Evolutionary conservation across 139 green algal genomes (phyloP).

Genomic region (Trebouxia sp.): DNA sequence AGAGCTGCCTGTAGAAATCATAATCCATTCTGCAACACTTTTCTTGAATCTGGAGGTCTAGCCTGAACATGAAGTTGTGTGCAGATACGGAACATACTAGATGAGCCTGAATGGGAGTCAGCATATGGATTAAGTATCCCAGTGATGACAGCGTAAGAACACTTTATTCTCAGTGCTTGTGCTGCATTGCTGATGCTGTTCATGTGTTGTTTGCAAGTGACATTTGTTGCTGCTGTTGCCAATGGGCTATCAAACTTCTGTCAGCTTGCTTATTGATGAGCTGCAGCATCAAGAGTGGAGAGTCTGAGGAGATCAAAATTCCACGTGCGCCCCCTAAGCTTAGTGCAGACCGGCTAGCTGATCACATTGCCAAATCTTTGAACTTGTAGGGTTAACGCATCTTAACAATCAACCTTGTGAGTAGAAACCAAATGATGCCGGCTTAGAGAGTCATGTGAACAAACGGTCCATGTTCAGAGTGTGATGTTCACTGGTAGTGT

Average conservation of each 20-base stretch:
- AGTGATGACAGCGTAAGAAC: conserved; percentile 21
- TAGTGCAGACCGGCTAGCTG: conserved; percentile 41
- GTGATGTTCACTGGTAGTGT: too few species aligned
- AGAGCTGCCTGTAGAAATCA: too few species aligned
- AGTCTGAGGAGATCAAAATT: conserved; percentile 34
- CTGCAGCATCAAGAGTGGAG: background rate
- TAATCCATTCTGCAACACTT: too few species aligned
- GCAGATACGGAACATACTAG: conserved; percentile 45
- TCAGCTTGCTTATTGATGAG: background rate
- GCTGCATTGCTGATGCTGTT: background rate
- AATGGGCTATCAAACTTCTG: background rate
- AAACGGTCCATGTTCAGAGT: too few species aligned
- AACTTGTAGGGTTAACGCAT: background rate
- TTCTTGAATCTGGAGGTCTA: background rate
- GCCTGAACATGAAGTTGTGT: background rate
- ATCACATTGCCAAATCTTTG: conserved; percentile 44
- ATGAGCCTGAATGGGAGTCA: conserved; percentile 17
- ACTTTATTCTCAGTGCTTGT: background rate
- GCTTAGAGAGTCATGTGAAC: too few species aligned
- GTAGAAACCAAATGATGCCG: too few species aligned
- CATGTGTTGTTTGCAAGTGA: background rate
- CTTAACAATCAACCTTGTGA: background rate
- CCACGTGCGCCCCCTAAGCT: conserved; percentile 42
- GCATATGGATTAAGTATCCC: conserved; percentile 29
- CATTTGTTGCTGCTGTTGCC: background rate